Conservation (phyloP, 2,329 filamentous ascomycete species). For the Aureobasidium sp. region DNA sequence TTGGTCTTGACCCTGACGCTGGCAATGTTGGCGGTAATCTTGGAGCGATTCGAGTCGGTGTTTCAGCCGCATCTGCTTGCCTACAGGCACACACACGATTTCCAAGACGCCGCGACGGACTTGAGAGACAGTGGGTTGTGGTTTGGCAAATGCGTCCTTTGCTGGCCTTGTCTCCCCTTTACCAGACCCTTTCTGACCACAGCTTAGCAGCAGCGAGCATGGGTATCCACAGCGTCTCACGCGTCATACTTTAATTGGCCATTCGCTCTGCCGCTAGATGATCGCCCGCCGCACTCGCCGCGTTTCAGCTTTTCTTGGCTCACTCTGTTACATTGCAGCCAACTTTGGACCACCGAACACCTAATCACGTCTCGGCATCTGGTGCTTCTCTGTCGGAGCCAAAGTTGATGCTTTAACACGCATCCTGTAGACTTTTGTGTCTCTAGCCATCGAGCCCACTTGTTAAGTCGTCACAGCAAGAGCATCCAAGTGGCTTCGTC, state of each 20-base stretch:
- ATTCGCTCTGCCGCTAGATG: background rate
- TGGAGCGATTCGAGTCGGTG: background rate
- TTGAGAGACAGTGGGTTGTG: background rate
- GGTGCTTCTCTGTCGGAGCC: background rate
- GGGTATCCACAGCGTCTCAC: background rate
- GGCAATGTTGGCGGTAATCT: background rate
- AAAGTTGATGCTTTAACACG: background rate
- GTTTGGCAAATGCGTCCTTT: background rate
- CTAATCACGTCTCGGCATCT: background rate
- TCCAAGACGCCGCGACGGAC: background rate
- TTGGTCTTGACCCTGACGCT: background rate
- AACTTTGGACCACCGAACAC: background rate
- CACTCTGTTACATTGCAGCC: background rate
- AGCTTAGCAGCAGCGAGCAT: background rate
- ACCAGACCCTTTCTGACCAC: background rate
- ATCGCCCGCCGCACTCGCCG: background rate
- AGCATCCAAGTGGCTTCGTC: background rate
- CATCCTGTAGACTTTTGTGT: background rate
- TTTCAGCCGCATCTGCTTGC: background rate
- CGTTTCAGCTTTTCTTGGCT: conserved; percentile 8
- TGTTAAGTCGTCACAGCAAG: background rate
- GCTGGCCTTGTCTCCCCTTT: background rate
- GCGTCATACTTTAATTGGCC: conserved; percentile 7
- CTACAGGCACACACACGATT: background rate
- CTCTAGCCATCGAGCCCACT: background rate